Base-by-base conservation (phyloP, 345 rosid genomes). In the Abelmoschus esculentus region DNA sequence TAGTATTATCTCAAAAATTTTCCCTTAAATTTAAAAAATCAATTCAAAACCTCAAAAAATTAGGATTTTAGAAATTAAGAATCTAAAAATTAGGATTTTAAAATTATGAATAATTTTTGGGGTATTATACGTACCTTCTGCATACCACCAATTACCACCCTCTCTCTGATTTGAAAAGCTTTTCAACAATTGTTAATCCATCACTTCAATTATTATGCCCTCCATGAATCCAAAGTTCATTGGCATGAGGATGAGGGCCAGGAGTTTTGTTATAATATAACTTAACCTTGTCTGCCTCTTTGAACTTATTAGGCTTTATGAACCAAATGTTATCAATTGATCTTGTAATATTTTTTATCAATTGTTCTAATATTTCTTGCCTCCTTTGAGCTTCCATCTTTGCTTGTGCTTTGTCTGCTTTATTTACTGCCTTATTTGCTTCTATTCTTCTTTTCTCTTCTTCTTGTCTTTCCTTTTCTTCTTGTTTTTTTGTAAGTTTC, bases 161-260 rank as follows among this genome's bases (percentile, higher is more conserved):
- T n/a, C n/a, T n/a, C n/a, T n/a, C n/a, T n/a, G n/a, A n/a, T n/a
- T n/a, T n/a, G n/a, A n/a, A n/a, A n/a, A n/a, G n/a, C n/a, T n/a
- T n/a, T n/a, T n/a, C n/a, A n/a, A n/a, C n/a, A n/a, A n/a, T n/a
- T n/a, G n/a, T n/a, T n/a, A n/a, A n/a, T n/a, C n/a, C n/a, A n/a
- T n/a, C n/a, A n/a, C n/a, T n/a, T n/a, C n/a, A n/a, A 61, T 86
- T 89, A 76, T 90, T 80, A 76, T 80, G 72, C 26, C 97, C 97
- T 42, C 96, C 98, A 78, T 93, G 98, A 53, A 93, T 59, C 97
- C 98, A 93, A 7, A 93, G 52, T 55, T 93, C 93, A 44, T 78
- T 80, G 42, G 93, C 77, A 78, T 82, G 71, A 68, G 80, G 79
- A 65, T 90, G 86, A 80, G 97, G 86, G 79, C 96, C 86, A 5